Conservation (phyloP, 2,329 filamentous ascomycete genomes). For the Exophiala xenobiotica region DNA sequence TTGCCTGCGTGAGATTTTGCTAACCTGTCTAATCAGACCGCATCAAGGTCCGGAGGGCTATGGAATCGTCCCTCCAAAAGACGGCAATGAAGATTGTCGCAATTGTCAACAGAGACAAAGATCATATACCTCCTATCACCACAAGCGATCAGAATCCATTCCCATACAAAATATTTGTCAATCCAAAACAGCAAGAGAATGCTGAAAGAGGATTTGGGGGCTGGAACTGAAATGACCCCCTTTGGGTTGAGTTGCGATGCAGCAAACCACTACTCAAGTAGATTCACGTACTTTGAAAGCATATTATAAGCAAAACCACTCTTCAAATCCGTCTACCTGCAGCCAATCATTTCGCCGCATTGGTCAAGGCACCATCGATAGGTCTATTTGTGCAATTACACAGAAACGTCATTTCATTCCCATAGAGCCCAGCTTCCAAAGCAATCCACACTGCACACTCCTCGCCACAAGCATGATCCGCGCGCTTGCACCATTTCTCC, state of each 20-base stretch:
- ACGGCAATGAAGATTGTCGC: slow-evolving; percentile 87
- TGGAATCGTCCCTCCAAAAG: slow-evolving; percentile 84
- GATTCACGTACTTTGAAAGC: not conserved
- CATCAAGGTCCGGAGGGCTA: slow-evolving; percentile 82
- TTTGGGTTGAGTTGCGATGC: not conserved
- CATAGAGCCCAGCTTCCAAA: slow-evolving; percentile 11
- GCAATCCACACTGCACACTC: slow-evolving; percentile 7
- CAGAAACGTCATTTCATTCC: slow-evolving; percentile 13
- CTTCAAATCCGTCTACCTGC: not conserved
- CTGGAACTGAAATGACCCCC: slow-evolving; percentile 48
- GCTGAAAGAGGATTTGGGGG: slow-evolving; percentile 76
- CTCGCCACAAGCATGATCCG: too few species aligned
- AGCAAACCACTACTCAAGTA: not conserved
- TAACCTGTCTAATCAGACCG: slow-evolving; percentile 59
- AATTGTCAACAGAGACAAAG: slow-evolving; percentile 83
- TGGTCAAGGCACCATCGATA: slow-evolving; percentile 13
- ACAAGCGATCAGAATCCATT: slow-evolving; percentile 91
- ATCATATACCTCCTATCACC: slow-evolving; percentile 95
- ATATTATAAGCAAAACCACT: not conserved
- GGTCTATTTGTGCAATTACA: slow-evolving; percentile 23
- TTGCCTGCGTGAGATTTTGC: not conserved
- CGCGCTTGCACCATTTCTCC: not conserved
- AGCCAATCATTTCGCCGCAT: slow-evolving; percentile 1
- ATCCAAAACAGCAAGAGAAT: slow-evolving; percentile 73
- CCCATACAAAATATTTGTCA: slow-evolving; percentile 87